Percentiles rank a stretch among this genome's conserved stretches.
Evolutionary conservation across 164 flowering plant genomes (phyloP).

Genomic region (Warburgia ugandensis): DNA sequence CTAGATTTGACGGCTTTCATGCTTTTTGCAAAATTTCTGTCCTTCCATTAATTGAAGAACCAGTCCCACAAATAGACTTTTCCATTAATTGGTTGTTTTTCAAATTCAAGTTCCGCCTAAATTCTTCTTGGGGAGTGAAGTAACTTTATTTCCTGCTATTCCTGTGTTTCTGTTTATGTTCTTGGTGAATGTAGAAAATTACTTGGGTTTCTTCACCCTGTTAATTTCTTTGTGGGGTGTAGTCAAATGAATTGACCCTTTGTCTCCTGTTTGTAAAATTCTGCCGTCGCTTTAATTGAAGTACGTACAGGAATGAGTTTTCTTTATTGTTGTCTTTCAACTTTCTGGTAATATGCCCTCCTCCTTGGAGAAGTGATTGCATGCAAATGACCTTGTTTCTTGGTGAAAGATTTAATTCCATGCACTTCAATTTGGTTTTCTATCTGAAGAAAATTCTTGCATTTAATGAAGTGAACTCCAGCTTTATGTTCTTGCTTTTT

Average conservation of each 20-base stretch:
- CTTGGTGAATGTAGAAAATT: neutral
- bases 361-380: no score
- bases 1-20: slow-evolving; percentile 9
- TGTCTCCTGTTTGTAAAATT: neutral
- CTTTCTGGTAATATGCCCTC: no score
- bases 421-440: neutral
- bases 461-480: neutral
- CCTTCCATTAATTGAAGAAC: slow-evolving; percentile 6
- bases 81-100: slow-evolving; percentile 7
- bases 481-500: neutral
- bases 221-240: neutral
- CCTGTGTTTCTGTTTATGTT: neutral
- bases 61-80: slow-evolving; percentile 9
- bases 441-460: no score
- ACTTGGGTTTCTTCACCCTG: neutral
- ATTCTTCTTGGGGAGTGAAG: slow-evolving; percentile 1
- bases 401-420: neutral
- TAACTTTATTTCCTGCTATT: neutral
- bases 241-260: neutral
- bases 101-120: neutral
- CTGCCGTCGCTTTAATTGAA: neutral
- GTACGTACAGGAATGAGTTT: neutral
- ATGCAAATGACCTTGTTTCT: no score
- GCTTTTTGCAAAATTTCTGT: slow-evolving; percentile 10
- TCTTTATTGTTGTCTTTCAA: no score